phyloP scores from a whole-genome alignment of 2,329 filamentous ascomycete species.

The Neofusicoccum cordaticola region DNA sequence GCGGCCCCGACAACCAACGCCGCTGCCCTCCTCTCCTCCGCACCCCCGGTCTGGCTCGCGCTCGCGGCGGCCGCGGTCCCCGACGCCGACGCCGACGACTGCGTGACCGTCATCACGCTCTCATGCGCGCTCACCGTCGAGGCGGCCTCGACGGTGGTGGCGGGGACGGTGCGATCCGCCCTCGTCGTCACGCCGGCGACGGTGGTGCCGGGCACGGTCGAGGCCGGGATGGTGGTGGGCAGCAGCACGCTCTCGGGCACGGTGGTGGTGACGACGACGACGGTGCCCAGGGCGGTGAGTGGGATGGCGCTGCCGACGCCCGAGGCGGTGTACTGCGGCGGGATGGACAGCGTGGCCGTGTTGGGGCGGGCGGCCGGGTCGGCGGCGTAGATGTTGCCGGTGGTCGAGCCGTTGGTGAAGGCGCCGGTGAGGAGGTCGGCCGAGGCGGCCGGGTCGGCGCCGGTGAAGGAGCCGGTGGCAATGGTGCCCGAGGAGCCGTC shows the following conservation, averaged over 20 bases:
- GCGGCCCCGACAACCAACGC: not conserved
- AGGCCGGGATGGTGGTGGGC: not conserved
- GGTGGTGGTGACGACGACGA: constrained; percentile 35
- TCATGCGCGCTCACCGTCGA: constrained; percentile 28
- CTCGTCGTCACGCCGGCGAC: constrained; percentile 20
- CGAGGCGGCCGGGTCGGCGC: constrained; percentile 31
- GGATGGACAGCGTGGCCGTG: constrained; percentile 43
- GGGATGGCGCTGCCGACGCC: constrained; percentile 49
- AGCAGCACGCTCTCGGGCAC: constrained; percentile 18
- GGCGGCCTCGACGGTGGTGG: constrained; percentile 25
- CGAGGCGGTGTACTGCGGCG: constrained; percentile 45
- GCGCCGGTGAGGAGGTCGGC: constrained; percentile 47
- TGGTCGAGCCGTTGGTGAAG: constrained; percentile 37
- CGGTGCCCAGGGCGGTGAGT: constrained; percentile 40
- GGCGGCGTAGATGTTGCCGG: constrained; percentile 46
- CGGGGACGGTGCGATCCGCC: constrained; percentile 16
- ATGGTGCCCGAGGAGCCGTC: constrained; percentile 49
- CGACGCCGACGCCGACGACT: constrained; percentile 13
- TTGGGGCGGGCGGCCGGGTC: constrained; percentile 41
- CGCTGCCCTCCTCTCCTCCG: not conserved
- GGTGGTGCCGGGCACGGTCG: constrained; percentile 22
- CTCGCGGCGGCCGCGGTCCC: not conserved
- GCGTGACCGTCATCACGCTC: constrained; percentile 17
- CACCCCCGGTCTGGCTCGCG: not conserved
- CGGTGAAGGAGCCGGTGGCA: constrained; percentile 44